Percentiles rank a stretch among this genome's conserved stretches.
Conservation (phyloP, 805 yeast genomes). For the Saccharomycopsis babjevae region DNA sequence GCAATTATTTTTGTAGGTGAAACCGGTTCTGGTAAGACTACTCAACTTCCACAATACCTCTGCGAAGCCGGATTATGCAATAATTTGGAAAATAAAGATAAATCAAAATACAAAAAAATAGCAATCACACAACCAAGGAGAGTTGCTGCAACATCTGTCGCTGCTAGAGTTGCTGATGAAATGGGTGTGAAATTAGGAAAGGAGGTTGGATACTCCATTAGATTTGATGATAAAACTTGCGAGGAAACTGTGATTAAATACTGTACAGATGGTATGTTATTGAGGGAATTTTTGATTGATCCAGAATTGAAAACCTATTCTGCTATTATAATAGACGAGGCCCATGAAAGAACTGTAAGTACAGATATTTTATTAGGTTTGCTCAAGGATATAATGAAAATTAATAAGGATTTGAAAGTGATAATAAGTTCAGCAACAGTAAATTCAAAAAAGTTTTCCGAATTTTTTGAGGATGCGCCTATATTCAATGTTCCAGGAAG, state of each 20-base stretch:
- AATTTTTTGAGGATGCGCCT: constrained; percentile 75
- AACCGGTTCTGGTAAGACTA: constrained; percentile 92
- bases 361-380: constrained; percentile 52
- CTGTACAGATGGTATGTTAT: constrained; percentile 92
- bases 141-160: constrained; percentile 90
- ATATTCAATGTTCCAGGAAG: constrained; percentile 87
- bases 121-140: constrained; percentile 94
- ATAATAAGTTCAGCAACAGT: constrained; percentile 91
- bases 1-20: constrained; percentile 73
- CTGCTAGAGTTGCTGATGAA: constrained; percentile 86
- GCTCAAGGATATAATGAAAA: constrained; percentile 53
- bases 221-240: constrained; percentile 75
- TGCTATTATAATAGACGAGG: constrained; percentile 90
- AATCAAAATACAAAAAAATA: constrained; percentile 40
- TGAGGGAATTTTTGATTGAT: constrained; percentile 74
- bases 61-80: constrained; percentile 71
- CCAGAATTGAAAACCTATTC: constrained; percentile 60
- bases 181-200: constrained; percentile 71
- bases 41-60: constrained; percentile 83
- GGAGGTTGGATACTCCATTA: constrained; percentile 78
- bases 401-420: constrained; percentile 61
- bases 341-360: constrained; percentile 76
- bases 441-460: constrained; percentile 79
- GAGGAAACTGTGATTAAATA: constrained; percentile 68
- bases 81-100: constrained; percentile 16